phyloP scores from a whole-genome alignment of 1,284 basidiomycete species.

The Leccinum griseonigrum region DNA sequence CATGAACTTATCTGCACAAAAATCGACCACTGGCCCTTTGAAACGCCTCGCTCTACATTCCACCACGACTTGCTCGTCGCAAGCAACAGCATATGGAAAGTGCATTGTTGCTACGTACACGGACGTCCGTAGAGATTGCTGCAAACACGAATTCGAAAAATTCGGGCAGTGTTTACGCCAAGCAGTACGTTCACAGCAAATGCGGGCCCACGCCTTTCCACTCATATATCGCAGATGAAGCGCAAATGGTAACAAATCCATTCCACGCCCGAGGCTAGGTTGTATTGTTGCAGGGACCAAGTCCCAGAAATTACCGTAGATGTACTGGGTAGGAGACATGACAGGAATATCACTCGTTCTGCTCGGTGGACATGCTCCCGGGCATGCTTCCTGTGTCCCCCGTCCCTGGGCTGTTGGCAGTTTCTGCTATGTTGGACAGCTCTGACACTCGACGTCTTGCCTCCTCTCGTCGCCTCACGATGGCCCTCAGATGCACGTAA shows the following conservation, averaged over 20 bases:
- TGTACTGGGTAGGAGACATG: conserved; percentile 10
- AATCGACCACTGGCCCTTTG: conserved; percentile 42
- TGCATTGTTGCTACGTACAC: conserved; percentile 76
- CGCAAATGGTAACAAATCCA: conserved; percentile 50
- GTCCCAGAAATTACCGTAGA: conserved; percentile 20
- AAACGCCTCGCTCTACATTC: conserved; percentile 64
- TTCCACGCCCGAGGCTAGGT: not conserved
- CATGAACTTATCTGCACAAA: conserved; percentile 23
- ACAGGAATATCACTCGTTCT: conserved; percentile 28
- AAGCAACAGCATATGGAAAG: conserved; percentile 75
- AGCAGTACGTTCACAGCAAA: conserved; percentile 46
- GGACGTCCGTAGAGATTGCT: conserved; percentile 74
- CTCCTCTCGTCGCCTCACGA: conserved; percentile 47
- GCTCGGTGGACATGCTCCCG: conserved; percentile 41
- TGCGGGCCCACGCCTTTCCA: not conserved
- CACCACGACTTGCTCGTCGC: conserved; percentile 63
- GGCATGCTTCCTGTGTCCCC: conserved; percentile 35
- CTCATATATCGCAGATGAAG: conserved; percentile 52
- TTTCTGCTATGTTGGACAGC: conserved; percentile 30
- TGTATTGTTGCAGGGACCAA: conserved; percentile 9
- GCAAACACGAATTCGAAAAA: conserved; percentile 72
- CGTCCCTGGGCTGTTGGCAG: conserved; percentile 16
- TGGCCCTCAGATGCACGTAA: conserved; percentile 48
- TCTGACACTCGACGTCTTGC: conserved; percentile 34
- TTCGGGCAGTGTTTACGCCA: conserved; percentile 74